Conservation (phyloP, 306 rosid species). For the Hylodesmum podocarpum region DNA sequence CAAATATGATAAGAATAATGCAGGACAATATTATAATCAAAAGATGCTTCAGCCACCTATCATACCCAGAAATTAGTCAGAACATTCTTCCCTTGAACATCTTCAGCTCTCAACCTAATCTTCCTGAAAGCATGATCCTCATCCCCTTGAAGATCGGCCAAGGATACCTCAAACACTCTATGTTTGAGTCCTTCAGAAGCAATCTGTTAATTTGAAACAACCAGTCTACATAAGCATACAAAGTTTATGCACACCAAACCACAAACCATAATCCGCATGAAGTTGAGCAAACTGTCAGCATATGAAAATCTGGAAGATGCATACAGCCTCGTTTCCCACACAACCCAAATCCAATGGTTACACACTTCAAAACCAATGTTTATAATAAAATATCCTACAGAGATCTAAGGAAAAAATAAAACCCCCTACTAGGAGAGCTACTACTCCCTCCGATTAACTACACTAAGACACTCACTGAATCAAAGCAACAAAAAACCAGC, state of each 20-base stretch:
- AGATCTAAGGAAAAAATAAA: neutral
- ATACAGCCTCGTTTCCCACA: neutral
- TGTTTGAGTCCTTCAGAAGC: conserved; percentile 98
- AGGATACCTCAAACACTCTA: conserved; percentile 84
- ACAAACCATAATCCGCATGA: neutral
- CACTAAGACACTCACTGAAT: neutral
- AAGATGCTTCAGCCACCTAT: neutral
- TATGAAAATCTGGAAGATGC: neutral
- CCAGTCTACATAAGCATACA: neutral
- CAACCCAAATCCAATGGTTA: neutral
- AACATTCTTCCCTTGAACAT: conserved; percentile 87
- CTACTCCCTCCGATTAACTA: neutral
- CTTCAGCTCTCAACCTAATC: conserved; percentile 95
- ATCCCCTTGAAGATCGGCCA: conserved; percentile 94
- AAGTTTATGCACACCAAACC: neutral
- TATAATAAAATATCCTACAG: neutral
- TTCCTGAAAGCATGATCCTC: conserved; percentile 97
- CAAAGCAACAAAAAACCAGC: neutral
- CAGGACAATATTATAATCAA: neutral
- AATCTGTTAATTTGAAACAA: conserved; percentile 51
- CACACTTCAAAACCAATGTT: neutral
- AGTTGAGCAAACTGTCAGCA: neutral
- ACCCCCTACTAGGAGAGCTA: too few relatives aligned
- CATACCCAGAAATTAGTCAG: conserved; percentile 93
- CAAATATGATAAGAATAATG: neutral